Conservation (phyloP, 352 stramenopile genomes). For the Phytophthora hibernalis region DNA sequence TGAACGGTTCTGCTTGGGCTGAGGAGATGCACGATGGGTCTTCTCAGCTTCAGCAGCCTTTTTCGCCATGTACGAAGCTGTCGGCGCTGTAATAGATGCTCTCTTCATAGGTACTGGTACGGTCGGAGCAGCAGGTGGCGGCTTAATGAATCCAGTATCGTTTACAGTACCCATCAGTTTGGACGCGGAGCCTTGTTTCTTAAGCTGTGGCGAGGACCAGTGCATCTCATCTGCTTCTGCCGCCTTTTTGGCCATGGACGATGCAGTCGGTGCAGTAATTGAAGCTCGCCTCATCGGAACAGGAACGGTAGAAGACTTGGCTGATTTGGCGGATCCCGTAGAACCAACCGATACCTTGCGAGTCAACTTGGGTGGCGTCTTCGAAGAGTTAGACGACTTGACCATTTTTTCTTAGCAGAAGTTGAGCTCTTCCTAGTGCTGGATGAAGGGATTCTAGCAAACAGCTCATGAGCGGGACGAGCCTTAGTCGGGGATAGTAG, state of each 20-base stretch:
- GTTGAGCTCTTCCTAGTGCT: conserved; percentile 12
- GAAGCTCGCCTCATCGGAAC: conserved; percentile 38
- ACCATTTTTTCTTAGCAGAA: conserved; percentile 9
- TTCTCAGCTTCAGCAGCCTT: conserved; percentile 22
- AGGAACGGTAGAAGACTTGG: conserved; percentile 20
- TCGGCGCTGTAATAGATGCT: conserved; percentile 36
- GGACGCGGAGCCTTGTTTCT: conserved; percentile 21
- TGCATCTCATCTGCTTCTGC: conserved; percentile 21
- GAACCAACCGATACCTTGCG: conserved; percentile 34
- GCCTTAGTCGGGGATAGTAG: conserved; percentile 12
- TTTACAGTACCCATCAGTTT: conserved; percentile 26
- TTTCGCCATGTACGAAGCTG: conserved; percentile 36
- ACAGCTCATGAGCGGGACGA: conserved; percentile 15
- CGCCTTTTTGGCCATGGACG: conserved; percentile 35
- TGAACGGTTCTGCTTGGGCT: background rate
- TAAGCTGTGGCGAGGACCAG: conserved; percentile 18
- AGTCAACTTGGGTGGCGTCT: conserved; percentile 23
- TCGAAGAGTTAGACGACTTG: background rate
- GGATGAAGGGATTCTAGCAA: conserved; percentile 10
- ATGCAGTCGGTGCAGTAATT: conserved; percentile 39
- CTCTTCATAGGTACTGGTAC: conserved; percentile 37
- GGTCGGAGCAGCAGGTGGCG: conserved; percentile 25
- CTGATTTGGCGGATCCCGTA: conserved; percentile 34
- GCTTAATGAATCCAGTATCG: conserved; percentile 35
- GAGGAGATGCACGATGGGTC: conserved; percentile 2